Base-by-base conservation (phyloP, 73 alveolate genomes). In the Paramecium bursaria region DNA sequence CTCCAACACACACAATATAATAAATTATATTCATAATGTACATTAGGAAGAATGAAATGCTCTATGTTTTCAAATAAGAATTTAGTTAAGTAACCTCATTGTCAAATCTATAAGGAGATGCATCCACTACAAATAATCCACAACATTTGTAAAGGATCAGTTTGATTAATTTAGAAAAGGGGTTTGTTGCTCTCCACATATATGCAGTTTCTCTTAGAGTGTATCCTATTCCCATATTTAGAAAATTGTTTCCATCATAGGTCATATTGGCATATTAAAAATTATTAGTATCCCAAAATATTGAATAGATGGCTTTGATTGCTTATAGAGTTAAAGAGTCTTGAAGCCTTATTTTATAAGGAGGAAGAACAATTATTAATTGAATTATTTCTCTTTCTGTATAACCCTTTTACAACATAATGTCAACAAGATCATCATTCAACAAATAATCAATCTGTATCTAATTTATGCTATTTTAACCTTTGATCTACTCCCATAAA, bases 191-290 rank as follows among this genome's bases (percentile, higher is more conserved):
- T n/a, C n/a, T n/a, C n/a, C n/a, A n/a, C n/a, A 39, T 67, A n/a
- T 67, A 67, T 14, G 55, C 82, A 10, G 44, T 17, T 67, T 67
- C 82, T 67, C 82, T 67, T 67, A 67, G 44, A 15, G 82, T 57
- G 44, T 67, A 67, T 3, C 82, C 82, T 3, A 67, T 67, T 9
- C 82, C 82, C 33, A 67, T 67, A 67, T 67, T 67, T 42, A 67
- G 44, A 15, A 67, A 67, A 23, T 67, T 67, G 44, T 67, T 57
- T 39, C 33, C 33, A 67, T 67, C 82, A 42, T 39, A 67, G 19
- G 33, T 39, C 21, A 67, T 33, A 1, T 29, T 25, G 17, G 60
- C 17, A 42, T 67, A 67, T 67, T 67, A 29, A 42, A 67, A 67
- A 67, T 67, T 17, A 35, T 3, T 5, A 3, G 82, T 42, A 35